Evolutionary conservation across 331 rosid genomes (phyloP).

Genomic region (Quercus lobata): DNA sequence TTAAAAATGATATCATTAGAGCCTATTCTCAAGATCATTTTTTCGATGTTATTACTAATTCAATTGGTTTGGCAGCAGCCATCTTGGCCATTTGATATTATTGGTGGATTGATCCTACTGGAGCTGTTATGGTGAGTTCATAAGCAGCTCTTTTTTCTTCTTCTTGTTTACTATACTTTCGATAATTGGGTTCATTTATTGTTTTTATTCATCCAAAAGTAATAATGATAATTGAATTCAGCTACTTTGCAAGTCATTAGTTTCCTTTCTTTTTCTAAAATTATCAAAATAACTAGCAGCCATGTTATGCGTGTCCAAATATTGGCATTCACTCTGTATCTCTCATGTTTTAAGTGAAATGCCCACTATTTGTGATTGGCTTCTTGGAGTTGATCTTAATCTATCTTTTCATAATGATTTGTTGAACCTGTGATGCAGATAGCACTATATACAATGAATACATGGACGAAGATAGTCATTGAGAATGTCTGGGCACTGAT

Average conservation of each 20-base stretch:
- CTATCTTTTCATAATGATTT: not conserved
- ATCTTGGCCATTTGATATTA: constrained; percentile 53
- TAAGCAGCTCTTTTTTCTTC: not conserved
- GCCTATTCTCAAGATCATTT: constrained; percentile 79
- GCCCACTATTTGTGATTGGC: not conserved
- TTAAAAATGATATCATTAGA: constrained; percentile 57
- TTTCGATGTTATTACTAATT: constrained; percentile 70
- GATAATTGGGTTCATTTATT: not conserved
- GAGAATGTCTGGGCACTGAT: constrained; percentile 68
- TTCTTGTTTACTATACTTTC: not conserved
- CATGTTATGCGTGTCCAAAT: not conserved
- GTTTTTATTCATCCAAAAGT: not conserved
- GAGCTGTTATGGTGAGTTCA: constrained; percentile 73
- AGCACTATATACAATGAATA: constrained; percentile 64
- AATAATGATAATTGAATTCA: not conserved
- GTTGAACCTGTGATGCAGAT: constrained; percentile 41
- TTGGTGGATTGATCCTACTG: constrained; percentile 82
- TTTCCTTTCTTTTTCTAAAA: not conserved
- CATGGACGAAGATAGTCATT: constrained; percentile 74
- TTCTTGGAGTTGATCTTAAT: not conserved
- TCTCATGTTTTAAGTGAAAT: not conserved
- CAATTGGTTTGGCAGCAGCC: constrained; percentile 79
- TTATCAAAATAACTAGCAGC: not conserved
- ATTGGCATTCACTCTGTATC: not conserved
- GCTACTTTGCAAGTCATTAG: not conserved